phyloP scores from a whole-genome alignment of 2,329 filamentous ascomycete species.

The Pseudocercospora fuligena region DNA sequence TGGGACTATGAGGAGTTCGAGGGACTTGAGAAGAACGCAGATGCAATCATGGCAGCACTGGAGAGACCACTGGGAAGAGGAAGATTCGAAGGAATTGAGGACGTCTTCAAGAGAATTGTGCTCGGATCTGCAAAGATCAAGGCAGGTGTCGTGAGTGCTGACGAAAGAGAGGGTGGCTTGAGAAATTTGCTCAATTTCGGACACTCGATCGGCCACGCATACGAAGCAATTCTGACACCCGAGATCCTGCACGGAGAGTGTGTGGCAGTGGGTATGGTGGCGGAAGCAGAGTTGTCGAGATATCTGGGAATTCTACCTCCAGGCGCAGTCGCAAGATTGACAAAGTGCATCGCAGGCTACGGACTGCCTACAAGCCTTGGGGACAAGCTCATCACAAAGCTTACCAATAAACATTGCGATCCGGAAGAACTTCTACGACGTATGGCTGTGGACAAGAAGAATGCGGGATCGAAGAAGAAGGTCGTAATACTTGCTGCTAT shows the following conservation, averaged over 20 bases:
- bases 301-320: constrained; percentile 84
- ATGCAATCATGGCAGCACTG: constrained; percentile 74
- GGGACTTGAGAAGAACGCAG: constrained; percentile 79
- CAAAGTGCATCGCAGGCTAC: constrained; percentile 94
- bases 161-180: constrained; percentile 91
- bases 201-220: constrained; percentile 96
- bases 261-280: constrained; percentile 97
- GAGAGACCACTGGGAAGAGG: constrained; percentile 61
- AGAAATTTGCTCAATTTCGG: constrained; percentile 97
- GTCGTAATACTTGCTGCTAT: constrained; percentile 91
- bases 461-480: constrained; percentile 93
- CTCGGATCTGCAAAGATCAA: constrained; percentile 91
- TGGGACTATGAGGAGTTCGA: constrained; percentile 90
- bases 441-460: constrained; percentile 99
- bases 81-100: constrained; percentile 70
- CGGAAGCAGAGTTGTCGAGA: constrained; percentile 91
- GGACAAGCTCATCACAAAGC: constrained; percentile 81
- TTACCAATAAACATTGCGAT: constrained; percentile 84
- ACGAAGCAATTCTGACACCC: constrained; percentile 92
- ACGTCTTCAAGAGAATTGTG: constrained; percentile 66
- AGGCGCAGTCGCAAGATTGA: constrained; percentile 83
- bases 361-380: constrained; percentile 82
- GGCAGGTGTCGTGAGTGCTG: constrained; percentile 88
- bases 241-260: constrained; percentile 95
- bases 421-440: constrained; percentile 85